phyloP scores from a whole-genome alignment of 495 filamentous ascomycete species.

The Aspergillus diversus region DNA sequence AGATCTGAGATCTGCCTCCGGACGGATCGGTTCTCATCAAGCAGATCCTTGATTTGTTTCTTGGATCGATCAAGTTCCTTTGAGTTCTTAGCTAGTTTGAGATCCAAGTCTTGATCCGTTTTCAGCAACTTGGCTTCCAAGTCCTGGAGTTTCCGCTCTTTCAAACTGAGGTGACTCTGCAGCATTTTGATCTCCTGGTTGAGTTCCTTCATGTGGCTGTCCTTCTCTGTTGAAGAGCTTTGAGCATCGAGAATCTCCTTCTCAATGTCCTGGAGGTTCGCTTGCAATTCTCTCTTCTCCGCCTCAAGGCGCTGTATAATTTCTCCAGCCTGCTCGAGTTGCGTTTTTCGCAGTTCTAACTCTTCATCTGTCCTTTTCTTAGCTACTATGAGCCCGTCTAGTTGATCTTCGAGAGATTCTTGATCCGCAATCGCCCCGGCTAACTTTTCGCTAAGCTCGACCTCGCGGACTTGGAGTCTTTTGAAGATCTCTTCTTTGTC shows the following conservation, averaged over 20 bases:
- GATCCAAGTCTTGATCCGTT: slow-evolving; percentile 84
- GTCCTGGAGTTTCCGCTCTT: slow-evolving; percentile 88
- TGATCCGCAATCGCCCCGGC: slow-evolving; percentile 93
- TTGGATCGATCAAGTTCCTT: slow-evolving; percentile 77
- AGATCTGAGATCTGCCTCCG: slow-evolving; percentile 85
- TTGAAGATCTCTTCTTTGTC: slow-evolving; percentile 99
- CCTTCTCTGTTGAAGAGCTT: slow-evolving; percentile 66
- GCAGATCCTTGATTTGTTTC: slow-evolving; percentile 71
- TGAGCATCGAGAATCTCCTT: slow-evolving; percentile 67
- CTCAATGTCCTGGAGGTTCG: slow-evolving; percentile 69
- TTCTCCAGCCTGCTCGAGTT: slow-evolving; percentile 88
- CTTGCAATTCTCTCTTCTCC: slow-evolving; percentile 75
- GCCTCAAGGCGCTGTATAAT: slow-evolving; percentile 83
- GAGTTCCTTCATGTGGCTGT: slow-evolving; percentile 71
- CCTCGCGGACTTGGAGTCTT: slow-evolving; percentile 84
- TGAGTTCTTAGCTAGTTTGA: slow-evolving; percentile 80
- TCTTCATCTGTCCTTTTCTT: slow-evolving; percentile 90
- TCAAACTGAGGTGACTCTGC: slow-evolving; percentile 84
- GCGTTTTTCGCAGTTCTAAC: slow-evolving; percentile 72
- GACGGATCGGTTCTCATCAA: slow-evolving; percentile 81
- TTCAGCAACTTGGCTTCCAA: slow-evolving; percentile 83
- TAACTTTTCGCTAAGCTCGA: slow-evolving; percentile 88
- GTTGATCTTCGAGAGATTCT: slow-evolving; percentile 87
- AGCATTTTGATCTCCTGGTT: slow-evolving; percentile 87
- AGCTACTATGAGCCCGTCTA: slow-evolving; percentile 85